A percentile compares a stretch with the other conserved stretches of the same genome.
phyloP scores from a whole-genome alignment of 768 basidiomycete species.

The Russula vinacea region DNA sequence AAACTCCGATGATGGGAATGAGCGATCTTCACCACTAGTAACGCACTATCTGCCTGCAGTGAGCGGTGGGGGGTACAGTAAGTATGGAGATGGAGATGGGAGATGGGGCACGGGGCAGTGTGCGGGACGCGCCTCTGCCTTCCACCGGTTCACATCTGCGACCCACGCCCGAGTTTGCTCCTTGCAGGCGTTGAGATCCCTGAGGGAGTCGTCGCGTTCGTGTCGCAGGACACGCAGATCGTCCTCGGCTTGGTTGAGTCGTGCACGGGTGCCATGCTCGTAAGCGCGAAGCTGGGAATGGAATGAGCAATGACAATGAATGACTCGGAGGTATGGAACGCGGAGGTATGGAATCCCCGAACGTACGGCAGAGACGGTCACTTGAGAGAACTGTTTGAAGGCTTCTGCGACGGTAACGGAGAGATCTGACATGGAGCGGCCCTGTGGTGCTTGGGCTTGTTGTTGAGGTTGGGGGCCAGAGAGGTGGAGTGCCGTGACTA shows the following conservation, averaged over 20 bases:
- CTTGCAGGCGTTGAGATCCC: slow-evolving; percentile 17
- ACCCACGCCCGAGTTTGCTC: slow-evolving; percentile 20
- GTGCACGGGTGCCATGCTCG: slow-evolving; percentile 26
- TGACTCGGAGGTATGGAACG: neutral
- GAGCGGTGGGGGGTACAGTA: neutral
- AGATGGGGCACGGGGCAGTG: too few relatives aligned
- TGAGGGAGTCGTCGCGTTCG: slow-evolving; percentile 28
- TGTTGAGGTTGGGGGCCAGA: neutral
- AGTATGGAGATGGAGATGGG: neutral
- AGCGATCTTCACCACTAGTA: slow-evolving; percentile 4
- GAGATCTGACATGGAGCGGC: slow-evolving; percentile 30
- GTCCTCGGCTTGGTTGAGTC: slow-evolving; percentile 20
- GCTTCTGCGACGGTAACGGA: slow-evolving; percentile 43
- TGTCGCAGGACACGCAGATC: slow-evolving; percentile 23
- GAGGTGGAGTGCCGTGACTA: neutral
- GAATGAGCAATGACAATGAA: neutral
- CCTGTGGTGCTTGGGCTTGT: neutral
- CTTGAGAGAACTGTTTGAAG: slow-evolving; percentile 42
- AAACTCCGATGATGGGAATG: neutral
- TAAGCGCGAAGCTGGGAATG: slow-evolving; percentile 25
- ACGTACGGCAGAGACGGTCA: slow-evolving; percentile 42
- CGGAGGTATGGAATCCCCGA: slow-evolving; percentile 33
- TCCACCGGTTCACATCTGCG: slow-evolving; percentile 27
- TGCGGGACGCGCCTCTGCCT: slow-evolving; percentile 23
- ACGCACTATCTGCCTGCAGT: slow-evolving; percentile 16